Percentiles rank a stretch among this genome's conserved stretches.
Evolutionary conservation across 306 rosid species (phyloP).

Genomic region (Dalbergia cochinchinensis): DNA sequence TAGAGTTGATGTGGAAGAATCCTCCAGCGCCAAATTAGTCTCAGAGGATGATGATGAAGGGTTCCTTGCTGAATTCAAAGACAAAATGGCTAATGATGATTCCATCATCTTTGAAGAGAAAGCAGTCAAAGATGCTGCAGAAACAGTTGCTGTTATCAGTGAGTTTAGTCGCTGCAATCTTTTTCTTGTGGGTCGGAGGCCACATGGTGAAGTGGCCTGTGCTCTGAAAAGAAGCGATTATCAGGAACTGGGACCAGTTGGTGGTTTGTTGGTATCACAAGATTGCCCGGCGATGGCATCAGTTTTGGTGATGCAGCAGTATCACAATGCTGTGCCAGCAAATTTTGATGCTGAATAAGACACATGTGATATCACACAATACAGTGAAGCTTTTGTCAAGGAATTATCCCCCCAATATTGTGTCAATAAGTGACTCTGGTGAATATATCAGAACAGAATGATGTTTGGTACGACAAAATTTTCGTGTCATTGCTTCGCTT

Average conservation of each 20-base stretch:
- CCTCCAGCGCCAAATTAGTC: constrained; percentile 33
- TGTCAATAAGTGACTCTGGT: no score
- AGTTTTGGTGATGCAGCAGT: constrained; percentile 60
- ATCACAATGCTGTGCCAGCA: constrained; percentile 31
- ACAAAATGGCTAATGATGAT: constrained; percentile 46
- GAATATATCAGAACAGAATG: no score
- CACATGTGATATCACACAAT: not conserved
- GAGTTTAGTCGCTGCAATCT: constrained; percentile 61
- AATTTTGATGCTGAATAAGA: constrained; percentile 17
- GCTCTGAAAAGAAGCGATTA: constrained; percentile 45
- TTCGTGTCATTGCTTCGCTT: no score
- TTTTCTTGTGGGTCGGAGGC: constrained; percentile 64
- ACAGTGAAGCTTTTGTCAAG: not conserved
- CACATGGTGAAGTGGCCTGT: constrained; percentile 44
- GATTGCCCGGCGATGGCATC: constrained; percentile 65
- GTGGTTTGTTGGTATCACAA: constrained; percentile 66
- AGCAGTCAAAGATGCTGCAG: constrained; percentile 46
- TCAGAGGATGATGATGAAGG: constrained; percentile 67
- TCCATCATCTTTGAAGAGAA: constrained; percentile 63
- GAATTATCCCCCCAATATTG: not conserved
- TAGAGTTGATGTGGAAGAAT: constrained; percentile 47
- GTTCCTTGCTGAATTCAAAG: constrained; percentile 56
- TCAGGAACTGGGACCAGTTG: constrained; percentile 54
- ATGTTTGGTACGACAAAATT: no score
- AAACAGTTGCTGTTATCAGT: constrained; percentile 48